A percentile compares a stretch with the other conserved stretches of the same genome.
These are phyloP conservation scores for Pseudogymnoascus sp. DNA, from an alignment of 2,329 filamentous ascomycete species.

Conservation along the genomic window DNA sequence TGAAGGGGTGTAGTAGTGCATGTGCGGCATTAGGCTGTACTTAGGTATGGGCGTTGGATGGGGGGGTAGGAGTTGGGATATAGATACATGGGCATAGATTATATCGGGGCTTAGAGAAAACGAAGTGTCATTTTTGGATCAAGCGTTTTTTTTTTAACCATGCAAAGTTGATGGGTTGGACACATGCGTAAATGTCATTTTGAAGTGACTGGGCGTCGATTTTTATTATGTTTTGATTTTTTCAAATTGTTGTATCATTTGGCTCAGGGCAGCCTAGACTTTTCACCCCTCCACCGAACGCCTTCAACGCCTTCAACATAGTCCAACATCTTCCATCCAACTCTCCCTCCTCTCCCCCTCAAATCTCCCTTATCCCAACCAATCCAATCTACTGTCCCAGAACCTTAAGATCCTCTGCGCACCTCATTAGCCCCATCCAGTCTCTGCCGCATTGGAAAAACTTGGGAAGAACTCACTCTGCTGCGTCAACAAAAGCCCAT, in stretches of 20 bases:
- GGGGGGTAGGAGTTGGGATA: conserved; percentile 1
- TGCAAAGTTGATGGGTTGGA: background rate
- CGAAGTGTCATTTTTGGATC: background rate
- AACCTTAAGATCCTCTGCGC: conserved; percentile 34
- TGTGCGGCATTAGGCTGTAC: conserved; percentile 17
- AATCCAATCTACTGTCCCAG: conserved; percentile 33
- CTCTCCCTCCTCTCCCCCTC: background rate
- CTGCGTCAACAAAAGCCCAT: conserved; percentile 79
- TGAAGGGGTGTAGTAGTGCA: background rate
- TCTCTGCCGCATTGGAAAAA: background rate
- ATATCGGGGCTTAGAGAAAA: conserved; percentile 13
- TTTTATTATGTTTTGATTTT: conserved; percentile 13
- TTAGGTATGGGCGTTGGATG: conserved; percentile 10
- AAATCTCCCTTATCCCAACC: background rate
- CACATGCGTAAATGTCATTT: background rate
- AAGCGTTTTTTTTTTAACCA: background rate
- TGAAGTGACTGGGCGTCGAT: background rate
- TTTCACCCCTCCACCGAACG: conserved; percentile 12
- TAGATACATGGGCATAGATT: conserved; percentile 11
- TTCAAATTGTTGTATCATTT: conserved; percentile 11
- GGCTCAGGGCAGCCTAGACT: conserved; percentile 19
- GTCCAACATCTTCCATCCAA: background rate
- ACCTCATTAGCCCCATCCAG: background rate
- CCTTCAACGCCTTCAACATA: background rate
- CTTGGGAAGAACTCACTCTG: conserved; percentile 39